Percentiles rank a stretch among this genome's conserved stretches.
Evolutionary conservation across 768 basidiomycete genomes (phyloP).

Genomic region (Cystobasidium ongulense): DNA sequence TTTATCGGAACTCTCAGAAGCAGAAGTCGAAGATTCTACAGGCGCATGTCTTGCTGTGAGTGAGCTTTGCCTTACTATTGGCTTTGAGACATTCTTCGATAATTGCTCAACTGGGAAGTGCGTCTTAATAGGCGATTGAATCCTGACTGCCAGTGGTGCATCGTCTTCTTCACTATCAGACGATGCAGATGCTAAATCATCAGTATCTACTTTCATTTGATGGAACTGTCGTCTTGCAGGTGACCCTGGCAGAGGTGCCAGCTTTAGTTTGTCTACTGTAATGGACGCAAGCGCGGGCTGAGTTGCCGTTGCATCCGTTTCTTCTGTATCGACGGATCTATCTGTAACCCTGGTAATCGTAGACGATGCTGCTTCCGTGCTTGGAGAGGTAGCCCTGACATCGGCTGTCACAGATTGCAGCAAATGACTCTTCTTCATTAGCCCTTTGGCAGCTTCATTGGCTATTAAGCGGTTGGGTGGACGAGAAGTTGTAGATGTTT

Average conservation of each 20-base stretch:
- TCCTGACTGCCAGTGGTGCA: slow-evolving; percentile 24
- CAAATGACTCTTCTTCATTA: neutral
- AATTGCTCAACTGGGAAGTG: neutral
- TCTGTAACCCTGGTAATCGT: too few species aligned
- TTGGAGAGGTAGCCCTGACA: neutral
- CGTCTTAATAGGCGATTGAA: slow-evolving; percentile 19
- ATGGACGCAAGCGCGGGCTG: neutral
- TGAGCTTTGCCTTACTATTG: neutral
- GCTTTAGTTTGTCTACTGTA: neutral
- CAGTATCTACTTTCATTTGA: slow-evolving; percentile 22
- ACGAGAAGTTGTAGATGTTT: neutral
- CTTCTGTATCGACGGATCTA: too few species aligned
- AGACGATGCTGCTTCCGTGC: neutral
- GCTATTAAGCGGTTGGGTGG: slow-evolving; percentile 21
- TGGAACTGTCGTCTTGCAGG: slow-evolving; percentile 13
- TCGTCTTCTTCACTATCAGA: slow-evolving; percentile 32
- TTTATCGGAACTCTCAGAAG: neutral
- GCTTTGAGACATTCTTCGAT: neutral
- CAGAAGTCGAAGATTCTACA: neutral
- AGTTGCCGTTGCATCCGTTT: neutral
- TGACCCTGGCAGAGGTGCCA: neutral
- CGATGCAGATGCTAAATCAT: slow-evolving; percentile 39
- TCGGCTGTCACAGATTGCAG: neutral
- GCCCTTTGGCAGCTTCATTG: slow-evolving; percentile 25
- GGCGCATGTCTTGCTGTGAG: neutral